Conservation (phyloP, 768 basidiomycete species). For the Lentinula lateritia region DNA sequence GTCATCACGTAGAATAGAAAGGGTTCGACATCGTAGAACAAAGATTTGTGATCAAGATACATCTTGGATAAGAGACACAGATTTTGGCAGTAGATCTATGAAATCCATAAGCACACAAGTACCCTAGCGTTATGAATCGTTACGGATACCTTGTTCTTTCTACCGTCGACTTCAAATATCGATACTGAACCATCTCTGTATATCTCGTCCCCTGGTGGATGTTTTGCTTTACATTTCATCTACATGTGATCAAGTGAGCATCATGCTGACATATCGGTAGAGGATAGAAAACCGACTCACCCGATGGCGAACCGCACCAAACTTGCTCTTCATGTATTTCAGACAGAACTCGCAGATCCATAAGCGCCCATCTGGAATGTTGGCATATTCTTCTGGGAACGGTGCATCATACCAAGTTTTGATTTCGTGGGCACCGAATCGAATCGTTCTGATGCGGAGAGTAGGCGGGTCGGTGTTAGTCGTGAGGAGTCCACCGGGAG, state of each 20-base stretch:
- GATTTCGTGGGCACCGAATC: constrained; percentile 89
- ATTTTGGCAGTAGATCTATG: constrained; percentile 98
- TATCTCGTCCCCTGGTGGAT: constrained; percentile 98
- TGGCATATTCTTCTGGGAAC: constrained; percentile 95
- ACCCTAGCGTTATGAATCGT: not conserved
- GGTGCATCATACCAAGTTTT: constrained; percentile 99
- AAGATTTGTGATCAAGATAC: constrained; percentile 98
- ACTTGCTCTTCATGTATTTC: constrained; percentile 95
- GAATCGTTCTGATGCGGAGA: constrained; percentile 80
- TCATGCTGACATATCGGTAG: not conserved
- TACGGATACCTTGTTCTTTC: constrained; percentile 81
- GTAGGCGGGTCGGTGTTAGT: constrained; percentile 19
- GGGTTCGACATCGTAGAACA: constrained; percentile 99
- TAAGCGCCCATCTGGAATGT: constrained; percentile 83
- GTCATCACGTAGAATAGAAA: constrained; percentile 99
- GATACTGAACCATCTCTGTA: constrained; percentile 86
- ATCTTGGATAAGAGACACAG: constrained; percentile 96
- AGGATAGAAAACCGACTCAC: constrained; percentile 38
- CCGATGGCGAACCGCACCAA: constrained; percentile 79
- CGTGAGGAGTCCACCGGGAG: constrained; percentile 29
- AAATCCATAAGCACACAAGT: not conserved
- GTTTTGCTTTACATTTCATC: constrained; percentile 92
- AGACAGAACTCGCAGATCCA: constrained; percentile 99
- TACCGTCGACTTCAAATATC: constrained; percentile 96
- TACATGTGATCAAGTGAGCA: constrained; percentile 23